Base-by-base conservation (phyloP, 306 rosid genomes). In the peach (Prunus persica) region DNA sequence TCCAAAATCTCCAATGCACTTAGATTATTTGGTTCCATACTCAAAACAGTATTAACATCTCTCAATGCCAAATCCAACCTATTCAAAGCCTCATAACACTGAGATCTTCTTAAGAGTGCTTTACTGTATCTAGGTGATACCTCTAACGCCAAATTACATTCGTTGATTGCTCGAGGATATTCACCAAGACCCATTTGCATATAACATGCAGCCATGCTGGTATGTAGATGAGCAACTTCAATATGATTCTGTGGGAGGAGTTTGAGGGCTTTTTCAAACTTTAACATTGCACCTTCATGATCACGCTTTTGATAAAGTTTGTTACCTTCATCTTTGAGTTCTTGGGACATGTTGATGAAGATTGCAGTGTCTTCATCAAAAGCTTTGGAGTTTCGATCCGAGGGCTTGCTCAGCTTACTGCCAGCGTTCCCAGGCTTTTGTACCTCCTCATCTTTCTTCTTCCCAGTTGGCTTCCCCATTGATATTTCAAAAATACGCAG, bases 341-440 rank as follows among this genome's bases (percentile, higher is more conserved):
- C 96, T 6, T 89, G 92, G 30, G 98, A 85, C 98, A 93, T 93
- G 88, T 76, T 91, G 80, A 93, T 88, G 90, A 93, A 93, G 78
- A 91, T 88, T 7, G 96, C 89, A 0, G 96, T 93, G 83, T 93
- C 98, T 22, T 89, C 93, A 74, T 93, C 98, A 43, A 86, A 75
- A 2, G 89, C 85, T 55, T 88, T 91, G 19, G 93, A 71, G 74
- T 83, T 65, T 25, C 85, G 73, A 2, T 86, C 94, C 13, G 63
- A 79, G 18, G 75, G 32, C 69, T 84, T 87, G 30, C 76, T 74
- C 6, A 75, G 71, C 79, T 84, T 87, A 57, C 77, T 70, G 45
- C 76, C 82, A 6, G 84, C 74, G 85, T 78, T 82, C 66, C 83
- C 88, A 30, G 81, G 67, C 85, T 77, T 82, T 22, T 64, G 80